Conservation (phyloP, 225 moss, liverwort and hornwort genomes). For the Bryum argenteum region DNA sequence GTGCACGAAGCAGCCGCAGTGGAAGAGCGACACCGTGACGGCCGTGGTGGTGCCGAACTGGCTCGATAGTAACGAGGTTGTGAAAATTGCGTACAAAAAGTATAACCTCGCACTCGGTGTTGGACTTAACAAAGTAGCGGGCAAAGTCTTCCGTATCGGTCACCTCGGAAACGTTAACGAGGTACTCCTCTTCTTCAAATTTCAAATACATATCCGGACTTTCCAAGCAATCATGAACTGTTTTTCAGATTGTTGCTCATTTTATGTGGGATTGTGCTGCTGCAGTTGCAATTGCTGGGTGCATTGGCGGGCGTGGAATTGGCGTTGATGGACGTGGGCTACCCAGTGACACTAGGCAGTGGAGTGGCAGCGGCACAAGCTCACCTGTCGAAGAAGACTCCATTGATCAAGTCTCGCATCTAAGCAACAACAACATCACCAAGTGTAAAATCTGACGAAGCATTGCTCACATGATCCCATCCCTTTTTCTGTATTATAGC, state of each 20-base stretch:
- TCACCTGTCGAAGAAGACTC: slow-evolving; percentile 62
- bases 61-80: slow-evolving; percentile 67
- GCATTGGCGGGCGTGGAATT: slow-evolving; percentile 85
- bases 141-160: slow-evolving; percentile 90
- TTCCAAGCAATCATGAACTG: too few relatives aligned
- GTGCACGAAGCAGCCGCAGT: slow-evolving; percentile 66
- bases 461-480: not conserved
- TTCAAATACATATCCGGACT: too few relatives aligned
- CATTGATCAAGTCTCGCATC: slow-evolving; percentile 75
- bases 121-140: slow-evolving; percentile 85
- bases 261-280: not conserved
- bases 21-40: slow-evolving; percentile 92
- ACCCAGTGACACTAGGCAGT: slow-evolving; percentile 72
- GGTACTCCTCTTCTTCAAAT: slow-evolving; percentile 34
- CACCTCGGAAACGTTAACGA: slow-evolving; percentile 93
- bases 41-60: slow-evolving; percentile 81
- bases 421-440: slow-evolving; percentile 2
- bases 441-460: not conserved
- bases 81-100: slow-evolving; percentile 83
- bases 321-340: slow-evolving; percentile 63
- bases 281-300: slow-evolving; percentile 89
- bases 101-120: slow-evolving; percentile 86
- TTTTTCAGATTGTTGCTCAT: too few relatives aligned
- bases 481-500: too few relatives aligned
- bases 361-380: slow-evolving; percentile 85